phyloP scores from a whole-genome alignment of 352 stramenopile species.

The Phytophthora multivora region DNA sequence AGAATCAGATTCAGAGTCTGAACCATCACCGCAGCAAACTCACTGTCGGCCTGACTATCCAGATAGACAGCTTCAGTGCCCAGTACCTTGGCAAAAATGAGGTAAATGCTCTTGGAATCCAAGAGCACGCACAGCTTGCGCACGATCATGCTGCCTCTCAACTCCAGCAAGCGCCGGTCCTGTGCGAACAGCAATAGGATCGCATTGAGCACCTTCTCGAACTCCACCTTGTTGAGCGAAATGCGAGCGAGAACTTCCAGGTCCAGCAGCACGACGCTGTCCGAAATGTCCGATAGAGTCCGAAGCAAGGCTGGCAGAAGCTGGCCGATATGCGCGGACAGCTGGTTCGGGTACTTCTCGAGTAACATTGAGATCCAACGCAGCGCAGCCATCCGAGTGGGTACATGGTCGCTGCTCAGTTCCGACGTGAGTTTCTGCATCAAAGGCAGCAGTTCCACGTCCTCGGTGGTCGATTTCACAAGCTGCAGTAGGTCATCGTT shows the following conservation, averaged over 20 bases:
- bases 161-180: constrained; percentile 89
- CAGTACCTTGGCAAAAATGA: constrained; percentile 97
- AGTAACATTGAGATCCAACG: constrained; percentile 99
- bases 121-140: constrained; percentile 98
- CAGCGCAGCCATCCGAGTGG: constrained; percentile 94
- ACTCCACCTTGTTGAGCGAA: constrained; percentile 91
- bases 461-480: constrained; percentile 90
- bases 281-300: constrained; percentile 95
- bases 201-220: constrained; percentile 93
- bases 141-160: constrained; percentile 97
- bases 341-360: constrained; percentile 95
- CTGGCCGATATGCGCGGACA: constrained; percentile 92
- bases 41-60: constrained; percentile 71
- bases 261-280: constrained; percentile 97
- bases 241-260: constrained; percentile 96
- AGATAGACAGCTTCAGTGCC: constrained; percentile 54
- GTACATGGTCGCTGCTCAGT: constrained; percentile 95
- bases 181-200: constrained; percentile 96
- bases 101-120: constrained; percentile 98
- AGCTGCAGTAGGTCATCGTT: constrained; percentile 97
- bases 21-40: constrained; percentile 99
- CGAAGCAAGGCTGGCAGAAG: constrained; percentile 96
- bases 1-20: constrained; percentile 99
- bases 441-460: constrained; percentile 93
- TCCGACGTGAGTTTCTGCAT: constrained; percentile 96